Conservation (phyloP, 2,329 filamentous ascomycete species). For the Cryphonectria parasitica region DNA sequence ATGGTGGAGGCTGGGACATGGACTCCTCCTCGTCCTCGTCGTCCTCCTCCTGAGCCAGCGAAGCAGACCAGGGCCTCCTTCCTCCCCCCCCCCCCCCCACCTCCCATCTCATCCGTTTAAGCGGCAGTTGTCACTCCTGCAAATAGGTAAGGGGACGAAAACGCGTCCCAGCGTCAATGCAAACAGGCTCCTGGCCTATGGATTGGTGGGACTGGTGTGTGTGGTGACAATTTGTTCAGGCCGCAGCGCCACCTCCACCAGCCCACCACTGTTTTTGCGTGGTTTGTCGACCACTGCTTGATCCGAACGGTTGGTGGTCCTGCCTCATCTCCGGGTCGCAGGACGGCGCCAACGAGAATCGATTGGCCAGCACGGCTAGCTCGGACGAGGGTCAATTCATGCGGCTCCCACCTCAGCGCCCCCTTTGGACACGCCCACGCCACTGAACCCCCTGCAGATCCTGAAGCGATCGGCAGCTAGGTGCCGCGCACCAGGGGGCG, state of each 20-base stretch:
- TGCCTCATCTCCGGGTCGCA: constrained; percentile 7
- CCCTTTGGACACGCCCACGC: constrained; percentile 3
- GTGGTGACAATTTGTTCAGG: constrained; percentile 1
- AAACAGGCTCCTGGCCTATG: background rate
- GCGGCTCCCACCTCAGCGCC: constrained; percentile 4
- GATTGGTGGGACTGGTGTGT: constrained; percentile 1
- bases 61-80: background rate
- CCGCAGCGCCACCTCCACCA: constrained; percentile 1
- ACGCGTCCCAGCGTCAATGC: background rate
- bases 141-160: background rate
- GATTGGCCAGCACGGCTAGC: constrained; percentile 4
- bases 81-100: background rate
- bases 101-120: background rate
- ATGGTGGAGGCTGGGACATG: background rate
- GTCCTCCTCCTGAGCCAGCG: background rate
- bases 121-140: background rate
- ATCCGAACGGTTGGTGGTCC: constrained; percentile 9
- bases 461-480: constrained; percentile 4
- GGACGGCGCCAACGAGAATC: background rate
- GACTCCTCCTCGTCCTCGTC: background rate
- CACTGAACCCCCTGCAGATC: constrained; percentile 16
- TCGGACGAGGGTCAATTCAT: constrained; percentile 3
- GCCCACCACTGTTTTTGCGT: background rate
- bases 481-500: background rate
- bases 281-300: background rate